phyloP scores from a whole-genome alignment of 2,329 filamentous ascomycete species.

The Clonostachys chloroleuca region DNA sequence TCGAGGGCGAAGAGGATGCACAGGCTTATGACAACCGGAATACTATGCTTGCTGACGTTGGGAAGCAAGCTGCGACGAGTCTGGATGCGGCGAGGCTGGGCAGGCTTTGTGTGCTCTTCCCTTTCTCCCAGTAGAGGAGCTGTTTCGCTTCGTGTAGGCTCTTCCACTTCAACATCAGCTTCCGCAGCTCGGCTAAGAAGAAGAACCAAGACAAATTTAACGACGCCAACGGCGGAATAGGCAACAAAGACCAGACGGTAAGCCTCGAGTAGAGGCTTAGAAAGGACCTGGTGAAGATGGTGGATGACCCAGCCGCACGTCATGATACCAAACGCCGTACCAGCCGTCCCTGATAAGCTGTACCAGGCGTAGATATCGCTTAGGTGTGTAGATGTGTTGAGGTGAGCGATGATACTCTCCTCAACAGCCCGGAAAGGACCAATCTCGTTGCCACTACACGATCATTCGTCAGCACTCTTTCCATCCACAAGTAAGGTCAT shows the following conservation, averaged over 20 bases:
- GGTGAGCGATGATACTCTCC: slow-evolving; percentile 54
- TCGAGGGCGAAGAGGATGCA: slow-evolving; percentile 66
- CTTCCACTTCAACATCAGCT: slow-evolving; percentile 11
- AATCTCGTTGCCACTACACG: slow-evolving; percentile 55
- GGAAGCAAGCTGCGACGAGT: slow-evolving; percentile 27
- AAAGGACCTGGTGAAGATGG: no score
- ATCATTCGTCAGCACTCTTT: no score
- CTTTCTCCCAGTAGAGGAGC: slow-evolving; percentile 14
- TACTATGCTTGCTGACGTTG: slow-evolving; percentile 50
- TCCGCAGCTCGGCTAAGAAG: slow-evolving; percentile 43
- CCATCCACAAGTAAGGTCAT: no score
- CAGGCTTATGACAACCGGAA: slow-evolving; percentile 52
- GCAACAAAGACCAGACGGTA: slow-evolving; percentile 53
- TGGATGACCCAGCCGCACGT: slow-evolving; percentile 53
- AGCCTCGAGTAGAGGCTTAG: slow-evolving; percentile 18
- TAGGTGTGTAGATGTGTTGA: slow-evolving; percentile 37
- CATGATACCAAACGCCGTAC: slow-evolving; percentile 57
- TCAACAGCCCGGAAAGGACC: slow-evolving; percentile 60
- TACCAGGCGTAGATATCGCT: slow-evolving; percentile 62
- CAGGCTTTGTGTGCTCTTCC: no score
- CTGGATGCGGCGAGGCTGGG: no score
- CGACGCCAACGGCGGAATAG: slow-evolving; percentile 50
- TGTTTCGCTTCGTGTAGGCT: slow-evolving; percentile 7
- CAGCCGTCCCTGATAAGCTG: slow-evolving; percentile 51
- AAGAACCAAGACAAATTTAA: slow-evolving; percentile 51